Base-by-base conservation (phyloP, 2,329 filamentous ascomycete genomes). In the Ophiostoma ulmi region DNA sequence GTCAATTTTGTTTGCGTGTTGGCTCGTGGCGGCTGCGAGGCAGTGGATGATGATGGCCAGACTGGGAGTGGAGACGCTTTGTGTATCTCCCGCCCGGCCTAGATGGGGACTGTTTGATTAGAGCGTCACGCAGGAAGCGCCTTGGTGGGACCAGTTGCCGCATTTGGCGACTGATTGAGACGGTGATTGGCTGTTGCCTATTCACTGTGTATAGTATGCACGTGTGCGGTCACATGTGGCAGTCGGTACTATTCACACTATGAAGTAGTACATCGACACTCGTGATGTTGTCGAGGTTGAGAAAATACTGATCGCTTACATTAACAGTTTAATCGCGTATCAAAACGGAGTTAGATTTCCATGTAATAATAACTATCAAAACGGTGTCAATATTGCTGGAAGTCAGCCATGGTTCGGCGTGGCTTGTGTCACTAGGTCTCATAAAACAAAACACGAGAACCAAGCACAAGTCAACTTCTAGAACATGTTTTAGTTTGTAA, bases 111-210 rank as follows among this genome's bases (percentile, higher is more conserved):
- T 58, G 52, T 22, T 26, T 58, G n/a, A 48, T 48, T 48, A 48
- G 44, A 48, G 44, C 22, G 52, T 58, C n/a, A 26, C 52, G 52
- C 26, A 61, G 63, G 61, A 64, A 41, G 36, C 63, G 63, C 63
- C 35, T 6, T 3, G 35, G 63, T 65, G 63, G 63, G 63, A 17
- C 63, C 11, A 22, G 36, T 7, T 26, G 39, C 63, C 36, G 36
- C 31, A 39, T 65, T 39, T 22, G 63, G 63, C 35, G 11, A 39
- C 35, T 10, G 10, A 0, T 22, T n/a, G 20, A 10, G 20, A 4
- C 14, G 11, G 61, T 65, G 36, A 39, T 65, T 65, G 63, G 63
- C 8, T 2, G 6, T 20, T 5, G 14, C 14, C 3, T 41, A 1
- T 31, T 31, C 31, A 10, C 20, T 3, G 7, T 36, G 8, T 38